Evolutionary conservation across 148 eudicot species (phyloP).

Genomic region (Polygonum aviculare): DNA sequence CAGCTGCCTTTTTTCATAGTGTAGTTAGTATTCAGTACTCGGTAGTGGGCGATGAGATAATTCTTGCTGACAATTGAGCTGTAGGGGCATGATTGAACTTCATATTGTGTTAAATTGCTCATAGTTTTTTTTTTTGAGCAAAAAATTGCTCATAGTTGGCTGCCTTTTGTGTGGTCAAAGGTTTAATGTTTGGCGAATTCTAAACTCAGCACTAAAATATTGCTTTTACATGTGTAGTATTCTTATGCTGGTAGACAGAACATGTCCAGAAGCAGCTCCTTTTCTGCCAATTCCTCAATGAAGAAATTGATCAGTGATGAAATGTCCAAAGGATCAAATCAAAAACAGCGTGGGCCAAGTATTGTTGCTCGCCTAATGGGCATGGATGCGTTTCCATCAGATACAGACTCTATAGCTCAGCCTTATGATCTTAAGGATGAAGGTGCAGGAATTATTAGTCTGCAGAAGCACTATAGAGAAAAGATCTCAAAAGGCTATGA

Average conservation of each 20-base stretch:
- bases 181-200: neutral
- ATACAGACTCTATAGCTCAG: conserved; percentile 26
- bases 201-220: neutral
- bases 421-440: conserved; percentile 27
- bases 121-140: too few species aligned
- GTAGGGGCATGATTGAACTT: neutral
- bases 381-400: conserved; percentile 60
- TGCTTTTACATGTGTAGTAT: conserved; percentile 21
- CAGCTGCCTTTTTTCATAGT: neutral
- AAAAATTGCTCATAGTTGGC: neutral
- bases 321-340: conserved; percentile 40
- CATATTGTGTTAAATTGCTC: neutral
- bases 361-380: conserved; percentile 95
- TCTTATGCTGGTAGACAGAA: conserved; percentile 29
- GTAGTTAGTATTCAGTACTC: neutral
- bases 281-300: conserved; percentile 51
- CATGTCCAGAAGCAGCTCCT: conserved; percentile 31
- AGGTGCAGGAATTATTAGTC: conserved; percentile 13
- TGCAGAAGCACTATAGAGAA: conserved; percentile 27
- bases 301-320: conserved; percentile 73
- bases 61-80: neutral
- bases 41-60: neutral
- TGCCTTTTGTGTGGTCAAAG: neutral
- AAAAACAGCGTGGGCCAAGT: conserved; percentile 55
- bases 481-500: conserved; percentile 26